A percentile compares a stretch with the other conserved stretches of the same genome.
Evolutionary conservation across 2,329 filamentous ascomycete species (phyloP).

Genomic region (Metarhizium robertsii): DNA sequence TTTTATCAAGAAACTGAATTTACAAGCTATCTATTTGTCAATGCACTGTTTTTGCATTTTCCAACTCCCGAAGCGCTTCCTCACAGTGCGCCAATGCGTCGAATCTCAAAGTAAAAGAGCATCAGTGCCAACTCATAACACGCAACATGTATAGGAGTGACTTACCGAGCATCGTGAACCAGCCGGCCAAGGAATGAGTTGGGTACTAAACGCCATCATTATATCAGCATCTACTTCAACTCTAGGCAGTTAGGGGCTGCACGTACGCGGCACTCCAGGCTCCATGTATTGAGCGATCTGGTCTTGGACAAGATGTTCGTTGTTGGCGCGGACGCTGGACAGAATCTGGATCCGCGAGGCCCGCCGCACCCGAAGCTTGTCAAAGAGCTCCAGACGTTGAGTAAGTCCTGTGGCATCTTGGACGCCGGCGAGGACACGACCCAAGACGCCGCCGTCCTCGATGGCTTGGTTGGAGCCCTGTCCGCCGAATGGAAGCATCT

Average conservation of each 20-base stretch:
- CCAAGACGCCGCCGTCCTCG: slow-evolving; percentile 5
- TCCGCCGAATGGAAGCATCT: slow-evolving; percentile 8
- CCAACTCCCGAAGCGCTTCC: background rate
- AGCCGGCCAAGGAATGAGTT: background rate
- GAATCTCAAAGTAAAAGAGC: background rate
- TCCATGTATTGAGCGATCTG: slow-evolving; percentile 2
- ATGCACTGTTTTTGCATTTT: background rate
- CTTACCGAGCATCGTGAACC: background rate
- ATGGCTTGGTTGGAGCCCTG: slow-evolving; percentile 7
- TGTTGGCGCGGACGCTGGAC: slow-evolving; percentile 2
- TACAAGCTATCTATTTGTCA: no score
- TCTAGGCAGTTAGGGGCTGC: background rate
- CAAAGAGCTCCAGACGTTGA: slow-evolving; percentile 1
- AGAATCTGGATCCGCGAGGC: slow-evolving; percentile 1
- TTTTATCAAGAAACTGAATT: no score
- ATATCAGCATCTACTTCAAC: background rate
- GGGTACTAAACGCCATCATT: background rate
- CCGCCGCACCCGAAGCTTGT: background rate
- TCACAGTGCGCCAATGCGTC: background rate
- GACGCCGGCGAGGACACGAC: background rate
- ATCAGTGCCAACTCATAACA: background rate
- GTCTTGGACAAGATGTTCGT: slow-evolving; percentile 1
- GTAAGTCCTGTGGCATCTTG: background rate
- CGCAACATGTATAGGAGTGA: background rate
- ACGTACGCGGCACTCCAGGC: background rate